Evolutionary conservation across 2,329 filamentous ascomycete genomes (phyloP).

Genomic region (Daldinia eschscholtzii): DNA sequence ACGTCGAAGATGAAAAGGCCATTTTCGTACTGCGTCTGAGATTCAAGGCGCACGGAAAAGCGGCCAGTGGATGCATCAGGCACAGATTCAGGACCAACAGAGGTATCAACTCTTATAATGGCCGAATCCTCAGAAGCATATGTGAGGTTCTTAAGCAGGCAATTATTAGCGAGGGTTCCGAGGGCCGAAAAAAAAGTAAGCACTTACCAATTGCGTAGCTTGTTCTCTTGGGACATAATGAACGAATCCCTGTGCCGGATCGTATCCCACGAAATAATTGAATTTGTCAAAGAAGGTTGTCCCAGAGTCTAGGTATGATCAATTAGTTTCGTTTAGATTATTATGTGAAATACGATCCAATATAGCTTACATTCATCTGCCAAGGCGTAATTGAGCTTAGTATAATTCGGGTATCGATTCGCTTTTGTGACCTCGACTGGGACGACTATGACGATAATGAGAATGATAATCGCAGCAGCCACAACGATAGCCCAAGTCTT

Average conservation of each 20-base stretch:
- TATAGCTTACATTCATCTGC: conserved; percentile 62
- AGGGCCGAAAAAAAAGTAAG: conserved; percentile 13
- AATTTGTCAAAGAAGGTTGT: conserved; percentile 68
- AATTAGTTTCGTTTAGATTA: neutral
- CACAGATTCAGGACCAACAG: conserved; percentile 60
- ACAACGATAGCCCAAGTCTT: conserved; percentile 62
- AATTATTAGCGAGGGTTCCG: conserved; percentile 24
- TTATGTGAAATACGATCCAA: neutral
- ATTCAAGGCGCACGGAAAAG: conserved; percentile 73
- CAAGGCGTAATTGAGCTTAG: conserved; percentile 60
- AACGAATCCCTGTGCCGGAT: conserved; percentile 65
- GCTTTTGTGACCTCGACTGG: conserved; percentile 58
- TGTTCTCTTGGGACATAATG: conserved; percentile 63
- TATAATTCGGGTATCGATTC: conserved; percentile 64
- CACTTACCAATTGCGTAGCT: conserved; percentile 59
- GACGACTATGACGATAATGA: conserved; percentile 64
- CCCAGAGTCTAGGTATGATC: conserved; percentile 59
- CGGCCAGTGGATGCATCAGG: conserved; percentile 70
- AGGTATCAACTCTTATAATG: conserved; percentile 71
- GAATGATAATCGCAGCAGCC: conserved; percentile 54
- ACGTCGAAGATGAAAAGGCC: conserved; percentile 78
- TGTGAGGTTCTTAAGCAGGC: conserved; percentile 68
- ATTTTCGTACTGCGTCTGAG: conserved; percentile 69
- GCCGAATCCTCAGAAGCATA: conserved; percentile 67
- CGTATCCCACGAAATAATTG: conserved; percentile 64